phyloP scores from a whole-genome alignment of 1,284 basidiomycete species.

The Melampsora americana region DNA sequence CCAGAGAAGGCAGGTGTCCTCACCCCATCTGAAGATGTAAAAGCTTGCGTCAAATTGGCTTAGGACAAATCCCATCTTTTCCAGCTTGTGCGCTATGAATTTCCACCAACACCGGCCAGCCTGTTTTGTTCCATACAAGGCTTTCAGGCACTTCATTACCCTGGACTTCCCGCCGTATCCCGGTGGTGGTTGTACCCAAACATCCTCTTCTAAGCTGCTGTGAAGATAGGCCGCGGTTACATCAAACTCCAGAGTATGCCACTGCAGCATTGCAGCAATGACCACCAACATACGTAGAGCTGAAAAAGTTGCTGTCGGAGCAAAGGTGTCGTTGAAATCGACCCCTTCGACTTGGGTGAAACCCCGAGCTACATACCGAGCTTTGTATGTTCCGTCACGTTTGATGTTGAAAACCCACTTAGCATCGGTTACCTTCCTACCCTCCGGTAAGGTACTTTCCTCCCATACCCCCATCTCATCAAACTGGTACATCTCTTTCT shows the following conservation, averaged over 20 bases:
- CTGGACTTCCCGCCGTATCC: background rate
- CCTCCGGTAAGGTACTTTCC: background rate
- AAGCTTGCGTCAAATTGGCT: conserved; percentile 13
- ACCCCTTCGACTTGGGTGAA: background rate
- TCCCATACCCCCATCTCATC: conserved; percentile 17
- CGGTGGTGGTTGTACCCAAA: conserved; percentile 17
- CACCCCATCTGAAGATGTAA: background rate
- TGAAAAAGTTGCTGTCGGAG: conserved; percentile 9
- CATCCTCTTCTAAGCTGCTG: conserved; percentile 7
- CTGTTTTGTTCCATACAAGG: no score
- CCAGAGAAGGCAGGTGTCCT: background rate
- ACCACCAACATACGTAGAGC: background rate
- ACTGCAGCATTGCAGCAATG: background rate
- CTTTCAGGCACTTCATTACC: background rate
- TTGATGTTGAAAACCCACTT: conserved; percentile 14
- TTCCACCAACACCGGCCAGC: conserved; percentile 29
- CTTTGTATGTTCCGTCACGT: background rate
- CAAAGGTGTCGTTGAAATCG: conserved; percentile 12
- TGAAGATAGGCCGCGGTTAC: conserved; percentile 25
- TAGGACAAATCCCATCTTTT: background rate
- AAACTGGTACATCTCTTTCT: background rate
- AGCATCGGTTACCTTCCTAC: background rate
- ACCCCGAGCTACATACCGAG: background rate
- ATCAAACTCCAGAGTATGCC: conserved; percentile 14
- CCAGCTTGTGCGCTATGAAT: background rate